phyloP scores from a whole-genome alignment of 2,329 filamentous ascomycete genomes.

The Ambrosiella xylebori region DNA sequence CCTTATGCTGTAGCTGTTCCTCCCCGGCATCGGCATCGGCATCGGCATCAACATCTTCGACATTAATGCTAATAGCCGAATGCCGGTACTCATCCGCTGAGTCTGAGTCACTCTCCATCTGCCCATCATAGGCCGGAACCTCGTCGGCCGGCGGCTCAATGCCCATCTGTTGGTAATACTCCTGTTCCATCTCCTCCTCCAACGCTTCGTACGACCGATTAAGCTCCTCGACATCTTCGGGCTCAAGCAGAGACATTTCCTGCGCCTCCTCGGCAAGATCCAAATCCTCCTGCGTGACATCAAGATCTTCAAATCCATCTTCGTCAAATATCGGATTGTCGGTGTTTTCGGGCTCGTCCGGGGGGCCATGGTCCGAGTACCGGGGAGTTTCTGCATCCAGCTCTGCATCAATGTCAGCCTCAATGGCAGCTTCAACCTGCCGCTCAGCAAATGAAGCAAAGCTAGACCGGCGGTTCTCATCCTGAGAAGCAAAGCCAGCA shows the following conservation, averaged over 20 bases:
- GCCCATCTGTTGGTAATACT: conserved; percentile 6
- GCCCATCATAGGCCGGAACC: conserved; percentile 5
- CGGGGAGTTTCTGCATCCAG: conserved; percentile 15
- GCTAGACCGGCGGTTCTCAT: conserved; percentile 1
- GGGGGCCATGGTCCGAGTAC: background rate
- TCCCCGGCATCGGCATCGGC: background rate
- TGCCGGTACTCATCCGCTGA: background rate
- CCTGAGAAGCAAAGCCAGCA: background rate
- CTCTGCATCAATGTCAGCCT: conserved; percentile 19
- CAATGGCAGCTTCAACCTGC: conserved; percentile 21
- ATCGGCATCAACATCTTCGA: background rate
- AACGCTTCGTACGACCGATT: conserved; percentile 12
- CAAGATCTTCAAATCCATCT: conserved; percentile 29
- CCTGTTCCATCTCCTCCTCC: conserved; percentile 12
- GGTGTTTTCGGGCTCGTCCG: background rate
- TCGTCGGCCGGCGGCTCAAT: background rate
- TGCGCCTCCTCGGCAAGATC: conserved; percentile 40
- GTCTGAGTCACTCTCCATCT: conserved; percentile 3
- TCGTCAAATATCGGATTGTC: conserved; percentile 14
- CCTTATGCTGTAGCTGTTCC: background rate
- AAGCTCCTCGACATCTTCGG: conserved; percentile 23
- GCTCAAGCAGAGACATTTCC: conserved; percentile 39
- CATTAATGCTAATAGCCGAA: conserved; percentile 1
- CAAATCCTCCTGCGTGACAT: conserved; percentile 37
- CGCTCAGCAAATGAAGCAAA: conserved; percentile 29